Evolutionary conservation across 2,329 filamentous ascomycete species (phyloP).

Genomic region (Elsinoe necatrix): DNA sequence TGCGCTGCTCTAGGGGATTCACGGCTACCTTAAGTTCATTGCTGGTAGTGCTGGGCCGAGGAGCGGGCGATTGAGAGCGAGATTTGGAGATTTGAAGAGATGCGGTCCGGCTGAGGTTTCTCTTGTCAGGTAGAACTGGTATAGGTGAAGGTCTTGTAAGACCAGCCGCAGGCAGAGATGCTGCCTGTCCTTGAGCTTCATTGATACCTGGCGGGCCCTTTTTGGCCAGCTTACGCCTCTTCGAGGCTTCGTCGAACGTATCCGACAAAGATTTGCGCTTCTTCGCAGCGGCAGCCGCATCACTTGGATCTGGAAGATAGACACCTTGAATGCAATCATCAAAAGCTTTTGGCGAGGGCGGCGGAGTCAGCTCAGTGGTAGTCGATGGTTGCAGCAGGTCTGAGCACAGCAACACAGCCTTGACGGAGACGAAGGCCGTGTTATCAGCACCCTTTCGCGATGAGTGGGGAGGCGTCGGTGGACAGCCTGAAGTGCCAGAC

Average conservation of each 20-base stretch:
- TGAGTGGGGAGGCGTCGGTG: conserved; percentile 30
- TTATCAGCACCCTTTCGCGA: conserved; percentile 18
- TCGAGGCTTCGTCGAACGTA: conserved; percentile 41
- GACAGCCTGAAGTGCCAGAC: conserved; percentile 17
- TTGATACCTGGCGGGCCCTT: conserved; percentile 31
- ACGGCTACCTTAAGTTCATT: background rate
- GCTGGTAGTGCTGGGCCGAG: conserved; percentile 5
- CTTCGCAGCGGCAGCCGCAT: conserved; percentile 22
- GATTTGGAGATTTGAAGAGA: conserved; percentile 26
- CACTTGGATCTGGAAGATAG: conserved; percentile 21
- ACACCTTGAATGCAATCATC: conserved; percentile 18
- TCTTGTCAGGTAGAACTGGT: background rate
- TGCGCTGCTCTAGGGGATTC: conserved; percentile 24
- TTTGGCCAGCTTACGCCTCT: conserved; percentile 35
- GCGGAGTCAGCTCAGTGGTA: conserved; percentile 20
- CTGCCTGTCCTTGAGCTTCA: no score
- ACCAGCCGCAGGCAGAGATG: conserved; percentile 21
- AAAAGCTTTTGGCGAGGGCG: conserved; percentile 21
- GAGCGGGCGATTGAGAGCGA: conserved; percentile 21
- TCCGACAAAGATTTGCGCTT: conserved; percentile 37
- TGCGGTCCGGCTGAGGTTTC: conserved; percentile 22
- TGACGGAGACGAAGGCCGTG: conserved; percentile 20
- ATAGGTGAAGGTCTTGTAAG: background rate
- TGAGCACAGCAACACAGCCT: conserved; percentile 39
- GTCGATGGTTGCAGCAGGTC: conserved; percentile 27